Percentiles rank a stretch among this genome's conserved stretches.
These are phyloP conservation scores for Alopecurus myosuroides DNA, from an alignment of 176 grass and related monocot genomes.

Conservation along the genomic window DNA sequence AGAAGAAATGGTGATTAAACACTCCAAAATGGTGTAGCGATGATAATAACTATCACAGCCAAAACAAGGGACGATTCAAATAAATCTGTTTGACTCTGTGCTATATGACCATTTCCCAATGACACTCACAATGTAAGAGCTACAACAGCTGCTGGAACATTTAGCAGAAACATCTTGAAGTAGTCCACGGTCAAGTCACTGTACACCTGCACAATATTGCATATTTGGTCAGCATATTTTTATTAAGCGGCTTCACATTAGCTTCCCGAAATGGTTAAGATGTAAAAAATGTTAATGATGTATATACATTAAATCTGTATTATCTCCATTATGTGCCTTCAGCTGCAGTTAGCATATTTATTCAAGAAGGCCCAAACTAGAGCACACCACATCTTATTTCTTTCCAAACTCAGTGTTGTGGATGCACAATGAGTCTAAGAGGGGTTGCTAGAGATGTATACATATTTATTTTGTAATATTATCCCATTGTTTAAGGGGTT, in stretches of 20 bases:
- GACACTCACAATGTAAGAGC: slow-evolving; percentile 69
- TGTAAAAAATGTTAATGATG: neutral
- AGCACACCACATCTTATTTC: no score
- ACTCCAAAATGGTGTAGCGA: neutral
- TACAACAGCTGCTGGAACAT: slow-evolving; percentile 63
- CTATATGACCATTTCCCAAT: slow-evolving; percentile 4
- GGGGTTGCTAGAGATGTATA: no score
- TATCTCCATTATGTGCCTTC: neutral
- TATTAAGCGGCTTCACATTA: neutral
- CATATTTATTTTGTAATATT: no score
- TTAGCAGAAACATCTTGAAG: slow-evolving; percentile 60
- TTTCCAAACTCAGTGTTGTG: no score
- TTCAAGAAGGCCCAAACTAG: no score
- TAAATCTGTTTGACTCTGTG: neutral
- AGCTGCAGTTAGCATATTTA: no score
- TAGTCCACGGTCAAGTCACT: slow-evolving; percentile 73
- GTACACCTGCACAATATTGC: slow-evolving; percentile 55
- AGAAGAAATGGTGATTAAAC: slow-evolving; percentile 22
- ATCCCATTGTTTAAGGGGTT: neutral
- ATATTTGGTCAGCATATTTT: slow-evolving; percentile 4
- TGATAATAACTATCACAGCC: neutral
- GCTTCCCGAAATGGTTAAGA: neutral
- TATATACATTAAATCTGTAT: neutral
- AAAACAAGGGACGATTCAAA: neutral
- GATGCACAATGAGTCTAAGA: no score